Conservation (phyloP, 352 stramenopile species). For the Discostella stelligera region DNA sequence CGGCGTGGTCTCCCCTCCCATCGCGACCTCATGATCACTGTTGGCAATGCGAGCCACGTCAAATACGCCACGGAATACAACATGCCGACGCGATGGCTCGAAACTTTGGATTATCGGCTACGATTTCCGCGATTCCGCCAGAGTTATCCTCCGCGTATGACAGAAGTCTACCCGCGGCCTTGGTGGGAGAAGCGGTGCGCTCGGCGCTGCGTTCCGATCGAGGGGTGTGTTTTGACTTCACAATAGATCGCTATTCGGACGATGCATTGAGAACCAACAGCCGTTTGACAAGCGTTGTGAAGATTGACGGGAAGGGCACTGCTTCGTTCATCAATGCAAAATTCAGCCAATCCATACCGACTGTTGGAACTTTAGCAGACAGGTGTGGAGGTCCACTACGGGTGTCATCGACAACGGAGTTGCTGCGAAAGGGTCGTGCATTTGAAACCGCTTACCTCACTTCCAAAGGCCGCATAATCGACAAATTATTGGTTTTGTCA, state of each 20-base stretch:
- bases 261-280: constrained; percentile 6
- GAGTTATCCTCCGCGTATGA: constrained; percentile 59
- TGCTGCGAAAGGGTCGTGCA: constrained; percentile 46
- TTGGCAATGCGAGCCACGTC: not conserved
- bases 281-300: constrained; percentile 37
- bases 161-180: constrained; percentile 49
- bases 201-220: constrained; percentile 59
- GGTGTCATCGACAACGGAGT: not conserved
- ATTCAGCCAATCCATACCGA: constrained; percentile 47
- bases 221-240: constrained; percentile 68
- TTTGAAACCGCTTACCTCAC: constrained; percentile 59
- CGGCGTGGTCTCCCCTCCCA: not conserved
- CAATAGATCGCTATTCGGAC: constrained; percentile 10
- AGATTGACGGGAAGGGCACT: constrained; percentile 52
- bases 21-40: not conserved
- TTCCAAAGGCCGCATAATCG: constrained; percentile 65
- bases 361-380: not conserved
- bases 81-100: not conserved
- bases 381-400: not conserved
- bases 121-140: not conserved
- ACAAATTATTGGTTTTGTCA: constrained; percentile 49
- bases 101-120: not conserved
- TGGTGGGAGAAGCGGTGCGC: constrained; percentile 74
- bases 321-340: constrained; percentile 67
- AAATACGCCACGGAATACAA: not conserved